Evolutionary conservation across 345 rosid genomes (phyloP), one percentile per base, ranked within the genome.

Genomic region (Citrus medica): DNA sequence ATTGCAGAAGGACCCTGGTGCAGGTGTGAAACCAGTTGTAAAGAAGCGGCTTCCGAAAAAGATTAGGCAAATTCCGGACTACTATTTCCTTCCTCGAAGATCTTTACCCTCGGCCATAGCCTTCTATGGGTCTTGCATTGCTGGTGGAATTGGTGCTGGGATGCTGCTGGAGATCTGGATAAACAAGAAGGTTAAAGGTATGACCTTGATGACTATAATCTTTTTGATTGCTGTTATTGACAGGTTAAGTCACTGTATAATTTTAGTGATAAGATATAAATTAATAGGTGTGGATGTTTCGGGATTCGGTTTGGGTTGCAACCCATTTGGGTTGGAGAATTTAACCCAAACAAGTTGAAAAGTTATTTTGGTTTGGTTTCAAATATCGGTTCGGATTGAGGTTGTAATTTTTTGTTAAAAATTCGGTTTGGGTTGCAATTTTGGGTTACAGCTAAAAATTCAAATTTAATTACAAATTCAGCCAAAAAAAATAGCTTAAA

Each of bases 111-210:
- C 42, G 10, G 86, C 93, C 78, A 70, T 95, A 71, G 94, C 91
- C 75, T 89, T 89, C 78, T 94, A 84, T 58, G 97, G 99, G 42
- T 88, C 97, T 1, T 94, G 90, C 80, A 89, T 94, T 73, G 92
- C 93, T 3, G 94, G 91, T 78, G 98, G 98, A 61, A 79, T 95
- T 69, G 97, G 98, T 74, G 95, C 97, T 55, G 98, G 98, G 61
- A 95, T 95, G 97, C 73, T 91, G 76, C 16, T 94, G 40, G 97
- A 96, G 86, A 74, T 84, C 66, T 94, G 99, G 99, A 92, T 96
- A 80, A 88, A 92, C 85, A 90, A 86, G 84, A 92, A 91, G 87
- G 88, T 92, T 71, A 88, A 90, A 92, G 97, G 94, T 91, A 83
- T 63, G 19, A 24, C 30, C 53, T 16, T 27, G 51, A 33, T 66